Conservation (phyloP, 1,284 basidiomycete species). For the Apiotrichum montevideense region DNA sequence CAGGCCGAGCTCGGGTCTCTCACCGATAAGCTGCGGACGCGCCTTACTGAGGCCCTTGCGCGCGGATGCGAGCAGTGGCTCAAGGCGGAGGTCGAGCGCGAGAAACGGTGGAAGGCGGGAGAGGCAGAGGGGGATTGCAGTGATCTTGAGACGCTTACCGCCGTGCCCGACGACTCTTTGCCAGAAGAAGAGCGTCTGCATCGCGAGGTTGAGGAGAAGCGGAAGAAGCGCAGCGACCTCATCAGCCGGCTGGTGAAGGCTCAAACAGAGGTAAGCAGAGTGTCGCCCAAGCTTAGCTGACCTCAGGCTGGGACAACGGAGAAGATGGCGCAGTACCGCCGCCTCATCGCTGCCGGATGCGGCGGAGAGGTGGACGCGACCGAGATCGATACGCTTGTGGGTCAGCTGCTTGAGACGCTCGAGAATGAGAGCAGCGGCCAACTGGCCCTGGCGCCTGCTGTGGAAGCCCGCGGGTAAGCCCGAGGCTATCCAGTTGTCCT, state of each 20-base stretch:
- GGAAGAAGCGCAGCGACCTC: slow-evolving; percentile 60
- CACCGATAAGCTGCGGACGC: slow-evolving; percentile 61
- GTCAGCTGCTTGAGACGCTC: slow-evolving; percentile 53
- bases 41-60: slow-evolving; percentile 72
- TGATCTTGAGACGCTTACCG: slow-evolving; percentile 39
- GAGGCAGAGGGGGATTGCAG: slow-evolving; percentile 36
- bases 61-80: slow-evolving; percentile 89
- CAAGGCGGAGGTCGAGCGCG: slow-evolving; percentile 72
- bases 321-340: slow-evolving; percentile 77
- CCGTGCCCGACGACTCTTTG: slow-evolving; percentile 46
- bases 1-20: slow-evolving; percentile 59
- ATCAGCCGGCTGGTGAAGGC: slow-evolving; percentile 70
- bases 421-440: slow-evolving; percentile 17
- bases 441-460: too few species aligned
- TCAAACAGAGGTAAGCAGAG: slow-evolving; percentile 63
- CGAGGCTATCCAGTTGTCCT: too few species aligned
- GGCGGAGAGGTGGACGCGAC: slow-evolving; percentile 68
- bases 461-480: not conserved
- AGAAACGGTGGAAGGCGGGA: slow-evolving; percentile 49
- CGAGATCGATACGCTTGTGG: slow-evolving; percentile 77
- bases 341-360: slow-evolving; percentile 77
- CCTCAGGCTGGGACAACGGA: slow-evolving; percentile 64
- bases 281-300: too few species aligned
- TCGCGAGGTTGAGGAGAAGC: slow-evolving; percentile 60
- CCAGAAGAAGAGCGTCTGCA: slow-evolving; percentile 57